These are phyloP conservation scores for Metroxylon sagu DNA, from an alignment of 176 grass and related monocot genomes.

Conservation along the genomic window DNA sequence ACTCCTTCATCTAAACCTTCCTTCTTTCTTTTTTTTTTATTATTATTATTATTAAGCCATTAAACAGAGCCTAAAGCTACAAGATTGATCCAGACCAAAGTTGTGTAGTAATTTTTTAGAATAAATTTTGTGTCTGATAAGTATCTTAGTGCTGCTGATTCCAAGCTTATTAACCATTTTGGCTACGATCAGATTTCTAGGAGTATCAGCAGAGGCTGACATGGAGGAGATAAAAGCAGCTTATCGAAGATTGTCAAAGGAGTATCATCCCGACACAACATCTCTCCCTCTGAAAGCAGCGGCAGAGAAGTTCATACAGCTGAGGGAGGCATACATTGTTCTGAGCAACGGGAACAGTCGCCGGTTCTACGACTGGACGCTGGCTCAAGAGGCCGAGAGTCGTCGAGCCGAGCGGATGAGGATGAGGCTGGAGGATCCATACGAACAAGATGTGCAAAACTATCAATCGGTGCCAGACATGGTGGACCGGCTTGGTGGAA, in stretches of 20 bases:
- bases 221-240: conserved; percentile 88
- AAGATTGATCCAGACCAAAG: too few species aligned
- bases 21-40: too few species aligned
- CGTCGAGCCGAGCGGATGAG: conserved; percentile 64
- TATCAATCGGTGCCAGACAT: conserved; percentile 59
- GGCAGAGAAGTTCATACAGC: conserved; percentile 74
- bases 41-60: too few species aligned
- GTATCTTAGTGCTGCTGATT: too few species aligned
- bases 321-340: conserved; percentile 79
- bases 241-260: conserved; percentile 83
- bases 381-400: conserved; percentile 88
- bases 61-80: too few species aligned
- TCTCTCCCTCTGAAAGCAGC: conserved; percentile 62
- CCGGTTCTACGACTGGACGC: conserved; percentile 90
- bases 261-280: conserved; percentile 97
- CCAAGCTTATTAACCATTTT: neutral
- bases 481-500: conserved; percentile 82
- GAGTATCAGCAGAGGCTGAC: conserved; percentile 46
- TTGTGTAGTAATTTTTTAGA: too few species aligned
- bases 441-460: conserved; percentile 54
- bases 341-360: conserved; percentile 65
- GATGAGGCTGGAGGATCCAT: conserved; percentile 64
- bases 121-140: too few species aligned
- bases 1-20: too few species aligned
- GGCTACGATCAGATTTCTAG: conserved; percentile 42